Evolutionary conservation across 2,329 filamentous ascomycete species (phyloP).

Genomic region (Talaromyces verruculosus): DNA sequence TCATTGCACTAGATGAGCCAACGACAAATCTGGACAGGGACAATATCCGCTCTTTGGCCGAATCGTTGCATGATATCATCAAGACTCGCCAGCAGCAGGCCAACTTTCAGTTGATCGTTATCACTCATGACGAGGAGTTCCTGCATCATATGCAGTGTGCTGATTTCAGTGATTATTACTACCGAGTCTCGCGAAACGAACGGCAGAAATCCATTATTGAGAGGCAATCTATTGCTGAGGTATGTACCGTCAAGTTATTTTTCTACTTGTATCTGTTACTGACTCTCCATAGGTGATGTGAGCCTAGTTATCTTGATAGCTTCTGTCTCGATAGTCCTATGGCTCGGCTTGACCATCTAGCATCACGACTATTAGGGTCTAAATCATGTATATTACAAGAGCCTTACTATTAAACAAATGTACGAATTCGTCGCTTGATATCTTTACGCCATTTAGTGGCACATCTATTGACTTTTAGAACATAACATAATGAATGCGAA

Average conservation of each 20-base stretch:
- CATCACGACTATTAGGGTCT: background rate
- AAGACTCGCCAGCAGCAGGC: conserved; percentile 75
- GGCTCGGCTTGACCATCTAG: background rate
- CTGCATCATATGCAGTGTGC: conserved; percentile 87
- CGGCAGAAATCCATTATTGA: conserved; percentile 86
- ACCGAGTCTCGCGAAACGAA: conserved; percentile 77
- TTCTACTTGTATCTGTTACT: background rate
- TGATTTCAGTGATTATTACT: conserved; percentile 92
- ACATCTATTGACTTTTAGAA: background rate
- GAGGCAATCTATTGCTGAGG: conserved; percentile 56
- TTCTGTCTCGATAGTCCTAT: background rate
- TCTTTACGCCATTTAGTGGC: background rate
- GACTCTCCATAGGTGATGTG: conserved; percentile 20
- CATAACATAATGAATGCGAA: background rate
- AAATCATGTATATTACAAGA: background rate
- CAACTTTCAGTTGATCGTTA: conserved; percentile 97
- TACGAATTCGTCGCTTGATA: background rate
- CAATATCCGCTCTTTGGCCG: conserved; percentile 87
- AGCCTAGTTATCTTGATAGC: background rate
- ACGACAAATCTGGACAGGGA: conserved; percentile 95
- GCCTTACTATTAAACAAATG: background rate
- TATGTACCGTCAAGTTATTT: conserved; percentile 28
- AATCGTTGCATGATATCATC: conserved; percentile 85
- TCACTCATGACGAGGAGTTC: conserved; percentile 98
- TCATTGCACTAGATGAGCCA: conserved; percentile 95